Percentiles rank a stretch among this genome's conserved stretches.
phyloP scores from a whole-genome alignment of 305 asterid genomes.

The Salvia sclarea region DNA sequence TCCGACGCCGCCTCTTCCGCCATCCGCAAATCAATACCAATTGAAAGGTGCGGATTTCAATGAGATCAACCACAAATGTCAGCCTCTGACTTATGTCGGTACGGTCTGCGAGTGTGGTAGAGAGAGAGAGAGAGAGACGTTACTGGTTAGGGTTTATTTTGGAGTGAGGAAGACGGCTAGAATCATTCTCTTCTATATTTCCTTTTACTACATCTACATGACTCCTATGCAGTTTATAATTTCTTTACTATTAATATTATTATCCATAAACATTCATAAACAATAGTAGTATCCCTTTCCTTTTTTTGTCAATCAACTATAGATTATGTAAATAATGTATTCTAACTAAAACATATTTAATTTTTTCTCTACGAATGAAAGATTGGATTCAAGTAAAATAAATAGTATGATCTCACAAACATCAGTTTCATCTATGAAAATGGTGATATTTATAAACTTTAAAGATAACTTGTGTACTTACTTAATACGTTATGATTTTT shows the following conservation, averaged over 20 bases:
- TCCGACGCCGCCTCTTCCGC: conserved; percentile 43
- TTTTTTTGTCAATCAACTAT: background rate
- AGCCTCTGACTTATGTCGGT: background rate
- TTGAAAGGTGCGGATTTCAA: background rate
- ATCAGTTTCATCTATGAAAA: too few relatives aligned
- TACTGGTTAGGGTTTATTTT: conserved; percentile 34
- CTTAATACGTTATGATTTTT: too few relatives aligned
- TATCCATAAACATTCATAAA: background rate
- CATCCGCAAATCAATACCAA: conserved; percentile 27
- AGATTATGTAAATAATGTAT: background rate
- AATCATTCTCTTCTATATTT: background rate
- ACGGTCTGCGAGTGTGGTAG: background rate
- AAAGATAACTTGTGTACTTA: too few relatives aligned
- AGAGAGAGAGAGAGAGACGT: background rate
- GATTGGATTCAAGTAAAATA: too few relatives aligned
- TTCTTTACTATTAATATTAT: background rate
- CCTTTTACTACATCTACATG: background rate
- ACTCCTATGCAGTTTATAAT: background rate
- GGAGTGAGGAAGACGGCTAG: conserved; percentile 5
- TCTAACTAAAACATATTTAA: too few relatives aligned
- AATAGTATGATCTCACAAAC: background rate
- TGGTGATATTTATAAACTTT: too few relatives aligned
- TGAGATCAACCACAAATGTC: conserved; percentile 22
- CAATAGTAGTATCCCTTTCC: background rate
- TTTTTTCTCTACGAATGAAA: too few relatives aligned